Evolutionary conservation across 2,329 filamentous ascomycete species (phyloP).

Genomic region (Penicillium sp.): DNA sequence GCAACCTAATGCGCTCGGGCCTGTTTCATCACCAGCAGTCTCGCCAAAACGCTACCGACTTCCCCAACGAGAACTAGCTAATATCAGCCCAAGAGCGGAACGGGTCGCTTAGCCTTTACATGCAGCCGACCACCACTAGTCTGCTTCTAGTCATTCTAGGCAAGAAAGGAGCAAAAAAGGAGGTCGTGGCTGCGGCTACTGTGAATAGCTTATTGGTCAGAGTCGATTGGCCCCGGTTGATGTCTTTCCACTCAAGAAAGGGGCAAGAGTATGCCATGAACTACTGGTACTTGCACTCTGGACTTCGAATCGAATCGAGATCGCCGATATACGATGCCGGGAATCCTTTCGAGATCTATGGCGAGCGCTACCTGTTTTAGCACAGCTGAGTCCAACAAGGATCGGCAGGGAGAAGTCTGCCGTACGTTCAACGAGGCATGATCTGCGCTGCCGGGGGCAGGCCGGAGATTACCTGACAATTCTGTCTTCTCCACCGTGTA

Average conservation of each 20-base stretch:
- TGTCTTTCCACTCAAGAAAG: too few relatives aligned
- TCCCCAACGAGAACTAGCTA: constrained; percentile 5
- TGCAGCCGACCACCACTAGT: constrained; percentile 1
- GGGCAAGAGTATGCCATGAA: not conserved
- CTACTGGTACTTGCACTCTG: constrained; percentile 2
- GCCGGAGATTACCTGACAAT: constrained; percentile 15
- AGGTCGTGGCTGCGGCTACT: constrained; percentile 5
- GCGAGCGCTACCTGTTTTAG: not conserved
- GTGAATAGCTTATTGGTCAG: constrained; percentile 1
- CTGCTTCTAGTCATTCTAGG: not conserved
- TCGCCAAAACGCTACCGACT: not conserved
- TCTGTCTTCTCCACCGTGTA: constrained; percentile 3
- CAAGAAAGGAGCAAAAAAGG: not conserved
- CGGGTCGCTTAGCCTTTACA: not conserved
- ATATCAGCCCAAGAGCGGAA: constrained; percentile 7
- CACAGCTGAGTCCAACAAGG: not conserved
- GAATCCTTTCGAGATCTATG: not conserved
- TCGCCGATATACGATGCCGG: not conserved
- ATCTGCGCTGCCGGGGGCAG: constrained; percentile 5
- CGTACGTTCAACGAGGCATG: not conserved
- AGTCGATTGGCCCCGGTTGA: not conserved
- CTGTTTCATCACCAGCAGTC: constrained; percentile 3
- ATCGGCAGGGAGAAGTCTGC: constrained; percentile 1
- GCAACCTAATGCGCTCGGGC: not conserved
- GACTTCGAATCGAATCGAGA: constrained; percentile 6